Evolutionary conservation across 1,139 yeast species (phyloP).

Genomic region (Candida pseudocylindracea): DNA sequence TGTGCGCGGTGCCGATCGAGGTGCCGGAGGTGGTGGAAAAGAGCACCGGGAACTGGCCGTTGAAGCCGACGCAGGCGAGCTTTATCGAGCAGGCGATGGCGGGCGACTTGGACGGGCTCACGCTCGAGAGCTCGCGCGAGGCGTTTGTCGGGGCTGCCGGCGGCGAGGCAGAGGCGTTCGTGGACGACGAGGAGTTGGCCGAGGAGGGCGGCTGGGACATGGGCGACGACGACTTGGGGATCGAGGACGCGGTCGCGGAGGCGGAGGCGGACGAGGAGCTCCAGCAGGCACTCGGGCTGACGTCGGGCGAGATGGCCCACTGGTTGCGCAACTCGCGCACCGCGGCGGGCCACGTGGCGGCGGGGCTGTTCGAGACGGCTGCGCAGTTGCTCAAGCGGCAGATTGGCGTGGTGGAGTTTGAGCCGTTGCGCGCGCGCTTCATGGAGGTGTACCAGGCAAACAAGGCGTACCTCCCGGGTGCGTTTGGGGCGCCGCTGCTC

Average conservation of each 20-base stretch:
- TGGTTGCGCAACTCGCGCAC: slow-evolving; percentile 86
- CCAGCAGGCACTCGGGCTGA: slow-evolving; percentile 7
- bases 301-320: slow-evolving; percentile 37
- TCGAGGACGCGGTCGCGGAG: slow-evolving; percentile 16
- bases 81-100: slow-evolving; percentile 68
- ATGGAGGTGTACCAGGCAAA: slow-evolving; percentile 65
- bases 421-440: slow-evolving; percentile 69
- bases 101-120: slow-evolving; percentile 52
- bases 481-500: slow-evolving; percentile 48
- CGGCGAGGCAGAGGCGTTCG: neutral
- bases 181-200: slow-evolving; percentile 33
- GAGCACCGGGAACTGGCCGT: slow-evolving; percentile 57
- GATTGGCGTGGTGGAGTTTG: slow-evolving; percentile 67
- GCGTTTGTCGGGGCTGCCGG: slow-evolving; percentile 6
- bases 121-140: slow-evolving; percentile 3
- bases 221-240: slow-evolving; percentile 24
- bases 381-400: slow-evolving; percentile 82
- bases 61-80: slow-evolving; percentile 47
- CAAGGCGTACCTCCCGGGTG: slow-evolving; percentile 53
- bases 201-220: slow-evolving; percentile 37
- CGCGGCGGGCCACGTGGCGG: slow-evolving; percentile 86
- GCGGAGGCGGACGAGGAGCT: slow-evolving; percentile 11
- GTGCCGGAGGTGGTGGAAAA: slow-evolving; percentile 23
- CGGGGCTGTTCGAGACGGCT: slow-evolving; percentile 93
- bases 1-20: slow-evolving; percentile 13